These are phyloP conservation scores for Phialocephala sp. DNA, from an alignment of 2,329 filamentous ascomycete genomes.

Conservation along the genomic window DNA sequence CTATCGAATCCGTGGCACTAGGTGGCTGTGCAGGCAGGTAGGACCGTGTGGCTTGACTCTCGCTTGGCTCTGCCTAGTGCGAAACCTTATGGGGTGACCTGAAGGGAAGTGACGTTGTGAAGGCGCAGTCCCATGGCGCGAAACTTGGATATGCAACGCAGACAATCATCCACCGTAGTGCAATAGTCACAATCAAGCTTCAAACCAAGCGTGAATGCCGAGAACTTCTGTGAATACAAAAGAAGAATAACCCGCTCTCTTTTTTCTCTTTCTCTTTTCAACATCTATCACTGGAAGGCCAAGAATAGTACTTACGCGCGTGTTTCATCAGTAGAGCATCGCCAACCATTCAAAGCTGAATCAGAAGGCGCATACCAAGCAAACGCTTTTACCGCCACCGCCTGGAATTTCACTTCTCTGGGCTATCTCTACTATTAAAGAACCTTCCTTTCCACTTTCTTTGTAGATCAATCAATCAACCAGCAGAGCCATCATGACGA, in stretches of 20 bases:
- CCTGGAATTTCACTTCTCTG: slow-evolving; percentile 20
- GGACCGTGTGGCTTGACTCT: not conserved
- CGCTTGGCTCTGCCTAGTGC: not conserved
- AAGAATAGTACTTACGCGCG: slow-evolving; percentile 32
- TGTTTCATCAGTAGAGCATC: slow-evolving; percentile 31
- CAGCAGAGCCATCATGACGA: slow-evolving; percentile 53
- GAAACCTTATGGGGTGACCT: slow-evolving; percentile 1
- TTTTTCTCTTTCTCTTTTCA: not conserved
- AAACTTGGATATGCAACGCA: not conserved
- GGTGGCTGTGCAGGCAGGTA: not conserved
- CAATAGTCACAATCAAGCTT: slow-evolving; percentile 8
- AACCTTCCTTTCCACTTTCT: slow-evolving; percentile 3
- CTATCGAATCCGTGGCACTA: not conserved
- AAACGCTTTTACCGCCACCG: slow-evolving; percentile 23
- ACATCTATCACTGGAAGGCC: slow-evolving; percentile 9
- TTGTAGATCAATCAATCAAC: slow-evolving; percentile 3
- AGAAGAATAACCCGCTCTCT: not conserved
- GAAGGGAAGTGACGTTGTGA: not conserved
- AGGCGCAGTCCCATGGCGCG: not conserved
- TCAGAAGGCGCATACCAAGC: slow-evolving; percentile 23
- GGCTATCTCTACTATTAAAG: slow-evolving; percentile 30
- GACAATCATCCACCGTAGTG: slow-evolving; percentile 4
- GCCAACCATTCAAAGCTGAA: slow-evolving; percentile 32
- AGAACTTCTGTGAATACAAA: slow-evolving; percentile 6
- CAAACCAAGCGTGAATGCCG: slow-evolving; percentile 2